Conservation (phyloP, 139 green algal genomes). For the Spirogloea muscicola region DNA sequence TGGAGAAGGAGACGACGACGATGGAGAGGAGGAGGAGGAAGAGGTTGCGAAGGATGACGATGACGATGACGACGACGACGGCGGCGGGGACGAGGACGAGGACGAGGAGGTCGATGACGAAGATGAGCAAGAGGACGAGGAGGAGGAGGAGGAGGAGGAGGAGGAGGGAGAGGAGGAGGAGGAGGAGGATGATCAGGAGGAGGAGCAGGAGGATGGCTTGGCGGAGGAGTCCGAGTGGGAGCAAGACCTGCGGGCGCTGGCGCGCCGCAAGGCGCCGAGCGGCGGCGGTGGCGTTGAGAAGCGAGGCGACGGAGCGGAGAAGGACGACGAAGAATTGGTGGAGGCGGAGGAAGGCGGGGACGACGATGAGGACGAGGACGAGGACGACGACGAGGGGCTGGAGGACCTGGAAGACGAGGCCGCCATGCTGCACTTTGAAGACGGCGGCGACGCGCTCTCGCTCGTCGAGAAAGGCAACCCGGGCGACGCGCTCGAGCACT, state of each 20-base stretch:
- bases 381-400: constrained; percentile 6
- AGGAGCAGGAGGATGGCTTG: neutral
- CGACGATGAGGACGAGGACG: too few relatives aligned
- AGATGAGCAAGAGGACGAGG: neutral
- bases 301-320: too few relatives aligned
- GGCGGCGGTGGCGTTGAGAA: too few relatives aligned
- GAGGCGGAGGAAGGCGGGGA: too few relatives aligned
- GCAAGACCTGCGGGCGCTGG: too few relatives aligned
- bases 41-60: neutral
- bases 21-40: neutral
- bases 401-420: too few relatives aligned
- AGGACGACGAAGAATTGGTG: too few relatives aligned
- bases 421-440: too few relatives aligned
- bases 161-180: constrained; percentile 1
- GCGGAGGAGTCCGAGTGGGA: too few relatives aligned
- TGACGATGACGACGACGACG: neutral
- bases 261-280: too few relatives aligned
- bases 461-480: too few relatives aligned
- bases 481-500: constrained; percentile 13
- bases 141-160: neutral
- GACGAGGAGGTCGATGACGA: neutral
- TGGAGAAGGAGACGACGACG: neutral
- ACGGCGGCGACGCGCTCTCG: too few relatives aligned
- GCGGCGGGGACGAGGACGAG: neutral
- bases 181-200: neutral